Conservation (phyloP, 768 basidiomycete genomes). For the Lyophyllum shimeji region DNA sequence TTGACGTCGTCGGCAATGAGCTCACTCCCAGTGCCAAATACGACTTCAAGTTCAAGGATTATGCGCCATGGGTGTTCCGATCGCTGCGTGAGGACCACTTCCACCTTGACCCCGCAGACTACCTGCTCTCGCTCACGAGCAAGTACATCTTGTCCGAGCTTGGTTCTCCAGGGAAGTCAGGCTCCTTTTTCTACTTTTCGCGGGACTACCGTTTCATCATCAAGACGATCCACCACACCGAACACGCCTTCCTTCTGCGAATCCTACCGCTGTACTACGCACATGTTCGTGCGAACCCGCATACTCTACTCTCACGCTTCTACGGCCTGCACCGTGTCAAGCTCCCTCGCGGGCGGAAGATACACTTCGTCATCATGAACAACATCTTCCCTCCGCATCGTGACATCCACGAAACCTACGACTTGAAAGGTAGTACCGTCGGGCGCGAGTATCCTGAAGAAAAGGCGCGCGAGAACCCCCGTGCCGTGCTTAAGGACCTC, state of each 20-base stretch:
- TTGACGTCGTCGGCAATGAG: slow-evolving; percentile 98
- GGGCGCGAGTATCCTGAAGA: slow-evolving; percentile 88
- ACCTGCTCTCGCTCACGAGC: slow-evolving; percentile 92
- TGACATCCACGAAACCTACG: slow-evolving; percentile 97
- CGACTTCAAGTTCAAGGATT: slow-evolving; percentile 99
- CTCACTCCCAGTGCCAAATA: slow-evolving; percentile 97
- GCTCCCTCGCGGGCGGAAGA: slow-evolving; percentile 89
- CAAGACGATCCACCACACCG: slow-evolving; percentile 94
- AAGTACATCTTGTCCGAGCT: slow-evolving; percentile 98
- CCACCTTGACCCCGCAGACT: slow-evolving; percentile 95
- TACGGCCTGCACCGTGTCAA: slow-evolving; percentile 98
- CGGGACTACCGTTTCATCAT: slow-evolving; percentile 99
- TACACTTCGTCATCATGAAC: slow-evolving; percentile 99
- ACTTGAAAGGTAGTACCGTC: slow-evolving; percentile 93
- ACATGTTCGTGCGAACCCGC: slow-evolving; percentile 88
- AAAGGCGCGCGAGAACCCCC: slow-evolving; percentile 72
- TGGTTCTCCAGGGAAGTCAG: slow-evolving; percentile 97
- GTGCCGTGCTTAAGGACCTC: slow-evolving; percentile 91
- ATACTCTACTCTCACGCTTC: slow-evolving; percentile 90
- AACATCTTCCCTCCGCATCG: slow-evolving; percentile 97
- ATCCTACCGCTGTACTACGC: slow-evolving; percentile 84
- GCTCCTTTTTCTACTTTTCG: slow-evolving; percentile 99
- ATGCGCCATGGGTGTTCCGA: slow-evolving; percentile 97
- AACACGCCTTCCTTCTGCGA: slow-evolving; percentile 89
- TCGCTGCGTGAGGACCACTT: slow-evolving; percentile 93